Evolutionary conservation across 768 basidiomycete species (phyloP).

Genomic region (Pleurotus tuber-regium): DNA sequence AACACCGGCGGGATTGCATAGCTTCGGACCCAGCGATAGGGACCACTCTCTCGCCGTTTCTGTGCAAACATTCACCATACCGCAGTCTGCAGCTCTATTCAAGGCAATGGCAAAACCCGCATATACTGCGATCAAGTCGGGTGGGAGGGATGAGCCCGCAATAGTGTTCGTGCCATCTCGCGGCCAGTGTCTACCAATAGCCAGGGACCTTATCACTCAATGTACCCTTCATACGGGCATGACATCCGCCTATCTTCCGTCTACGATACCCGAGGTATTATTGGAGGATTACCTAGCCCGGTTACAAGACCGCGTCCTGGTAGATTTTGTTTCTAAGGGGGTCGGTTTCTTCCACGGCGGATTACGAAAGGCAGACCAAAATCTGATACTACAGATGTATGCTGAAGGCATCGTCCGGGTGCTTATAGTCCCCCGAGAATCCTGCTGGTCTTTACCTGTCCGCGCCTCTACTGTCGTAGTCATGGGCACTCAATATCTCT

Average conservation of each 20-base stretch:
- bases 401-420: slow-evolving; percentile 77
- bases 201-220: slow-evolving; percentile 84
- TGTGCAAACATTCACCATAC: slow-evolving; percentile 78
- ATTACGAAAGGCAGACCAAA: slow-evolving; percentile 62
- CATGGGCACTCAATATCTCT: slow-evolving; percentile 88
- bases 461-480: slow-evolving; percentile 80
- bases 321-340: slow-evolving; percentile 78
- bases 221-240: slow-evolving; percentile 75
- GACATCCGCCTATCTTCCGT: slow-evolving; percentile 64
- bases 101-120: slow-evolving; percentile 92
- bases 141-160: slow-evolving; percentile 43
- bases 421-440: slow-evolving; percentile 77
- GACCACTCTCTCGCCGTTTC: slow-evolving; percentile 72
- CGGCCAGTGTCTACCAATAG: slow-evolving; percentile 67
- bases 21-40: slow-evolving; percentile 80
- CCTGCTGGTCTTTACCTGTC: slow-evolving; percentile 89
- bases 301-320: slow-evolving; percentile 60
- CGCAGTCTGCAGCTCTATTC: slow-evolving; percentile 83
- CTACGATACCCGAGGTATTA: slow-evolving; percentile 43
- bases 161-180: slow-evolving; percentile 91
- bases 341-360: slow-evolving; percentile 86
- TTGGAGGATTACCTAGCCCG: slow-evolving; percentile 58
- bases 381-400: slow-evolving; percentile 77
- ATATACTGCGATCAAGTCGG: slow-evolving; percentile 65
- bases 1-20: slow-evolving; percentile 57